These are phyloP conservation scores for Albifimbria verrucaria DNA, from an alignment of 2,329 filamentous ascomycete genomes.

Conservation along the genomic window DNA sequence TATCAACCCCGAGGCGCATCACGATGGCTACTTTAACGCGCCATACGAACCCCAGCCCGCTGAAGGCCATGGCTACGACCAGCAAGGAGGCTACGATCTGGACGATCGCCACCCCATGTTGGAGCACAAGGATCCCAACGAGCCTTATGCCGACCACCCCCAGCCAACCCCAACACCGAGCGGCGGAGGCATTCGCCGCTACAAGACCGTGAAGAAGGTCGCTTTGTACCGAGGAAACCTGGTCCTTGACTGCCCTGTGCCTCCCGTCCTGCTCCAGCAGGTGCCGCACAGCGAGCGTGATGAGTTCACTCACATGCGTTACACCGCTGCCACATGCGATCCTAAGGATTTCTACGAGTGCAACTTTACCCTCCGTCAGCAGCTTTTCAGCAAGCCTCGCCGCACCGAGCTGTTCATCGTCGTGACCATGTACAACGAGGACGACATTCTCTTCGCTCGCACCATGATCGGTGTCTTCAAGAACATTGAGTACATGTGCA, in stretches of 20 bases:
- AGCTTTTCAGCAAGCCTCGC: slow-evolving; percentile 84
- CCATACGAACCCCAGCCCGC: slow-evolving; percentile 71
- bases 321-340: slow-evolving; percentile 92
- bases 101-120: slow-evolving; percentile 77
- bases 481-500: slow-evolving; percentile 98
- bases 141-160: slow-evolving; percentile 41
- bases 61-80: slow-evolving; percentile 57
- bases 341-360: slow-evolving; percentile 82
- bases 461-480: slow-evolving; percentile 98
- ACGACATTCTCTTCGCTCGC: slow-evolving; percentile 90
- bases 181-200: slow-evolving; percentile 64
- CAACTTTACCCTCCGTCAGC: slow-evolving; percentile 88
- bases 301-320: slow-evolving; percentile 88
- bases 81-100: slow-evolving; percentile 59
- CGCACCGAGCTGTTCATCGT: slow-evolving; percentile 96
- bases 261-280: slow-evolving; percentile 81
- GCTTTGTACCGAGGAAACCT: slow-evolving; percentile 94
- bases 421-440: slow-evolving; percentile 98
- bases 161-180: slow-evolving; percentile 37
- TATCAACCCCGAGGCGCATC: slow-evolving; percentile 79
- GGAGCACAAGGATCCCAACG: slow-evolving; percentile 45
- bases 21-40: slow-evolving; percentile 81
- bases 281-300: slow-evolving; percentile 89
- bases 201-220: slow-evolving; percentile 99
- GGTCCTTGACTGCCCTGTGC: slow-evolving; percentile 93